Base-by-base conservation (phyloP, 305 asterid genomes). In the Fraxinus paxiana region DNA sequence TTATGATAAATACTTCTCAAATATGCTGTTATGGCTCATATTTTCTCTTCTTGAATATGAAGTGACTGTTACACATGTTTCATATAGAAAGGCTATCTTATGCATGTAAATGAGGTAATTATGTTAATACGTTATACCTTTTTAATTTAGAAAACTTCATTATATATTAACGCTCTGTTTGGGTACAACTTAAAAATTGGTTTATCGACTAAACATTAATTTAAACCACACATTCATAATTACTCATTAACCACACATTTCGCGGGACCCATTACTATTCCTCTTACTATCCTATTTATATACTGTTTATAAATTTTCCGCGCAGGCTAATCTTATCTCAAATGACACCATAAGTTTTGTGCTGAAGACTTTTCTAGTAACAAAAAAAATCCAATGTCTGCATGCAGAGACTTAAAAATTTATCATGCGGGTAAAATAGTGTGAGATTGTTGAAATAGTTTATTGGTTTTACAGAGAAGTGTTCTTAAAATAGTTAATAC, bases 361-460 rank as follows among this genome's bases (percentile, higher is more conserved):
- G 34, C 30, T 26, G 35, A 65, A 28, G 22, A 67, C 33, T 8
- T 67, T 12, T 67, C 35, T 26, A 67, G 7, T 28, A 4, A 26
- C 73, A 67, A 38, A 38, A 28, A 67, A n/a, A 67, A 26, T 5
- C 26, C 3, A 67, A 35, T 67, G 20, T 67, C 37, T 28, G 38
- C 6, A 67, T 12, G 73, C 34, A 63, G 18, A 67, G 31, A 20
- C 67, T 69, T 61, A 24, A 18, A 34, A 78, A 17, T 65, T 75
- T 38, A 24, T 80, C 54, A 9, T 69, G 31, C 59, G 77, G 78
- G 81, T 46, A 37, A 71, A 28, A 41, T 65, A 41, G 70, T 51
- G 24, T 30, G 67, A 37, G 6, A 35, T 54, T 67, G 18, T 3
- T 31, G 34, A 31, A 31, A 31, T 31, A 3, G 4, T 24, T 65